Evolutionary conservation across 2,329 filamentous ascomycete species (phyloP).

Genomic region (Emmonsiellopsis sp.): DNA sequence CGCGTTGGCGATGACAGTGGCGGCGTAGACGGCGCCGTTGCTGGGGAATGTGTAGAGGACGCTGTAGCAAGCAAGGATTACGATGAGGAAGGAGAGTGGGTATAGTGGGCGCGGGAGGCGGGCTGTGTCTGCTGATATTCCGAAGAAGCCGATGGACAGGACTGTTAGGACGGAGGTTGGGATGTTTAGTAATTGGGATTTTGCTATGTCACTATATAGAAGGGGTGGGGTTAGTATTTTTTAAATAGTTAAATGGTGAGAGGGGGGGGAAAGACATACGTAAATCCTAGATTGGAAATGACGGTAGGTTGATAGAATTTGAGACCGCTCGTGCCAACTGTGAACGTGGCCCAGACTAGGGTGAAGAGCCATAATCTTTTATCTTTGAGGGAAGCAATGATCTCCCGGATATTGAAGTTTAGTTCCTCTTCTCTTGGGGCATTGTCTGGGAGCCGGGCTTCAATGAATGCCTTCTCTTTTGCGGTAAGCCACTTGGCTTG

Average conservation of each 20-base stretch:
- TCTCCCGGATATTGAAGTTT: slow-evolving; percentile 33
- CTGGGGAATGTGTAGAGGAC: slow-evolving; percentile 40
- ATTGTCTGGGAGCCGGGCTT: slow-evolving; percentile 37
- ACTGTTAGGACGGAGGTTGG: slow-evolving; percentile 37
- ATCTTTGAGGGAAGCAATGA: slow-evolving; percentile 32
- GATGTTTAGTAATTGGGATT: slow-evolving; percentile 42
- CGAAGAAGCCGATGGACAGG: slow-evolving; percentile 35
- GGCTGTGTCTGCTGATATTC: slow-evolving; percentile 36
- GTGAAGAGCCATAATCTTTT: slow-evolving; percentile 39
- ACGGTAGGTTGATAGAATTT: too few relatives aligned
- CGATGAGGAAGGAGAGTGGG: slow-evolving; percentile 34
- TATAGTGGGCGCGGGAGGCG: slow-evolving; percentile 37
- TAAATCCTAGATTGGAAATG: too few relatives aligned
- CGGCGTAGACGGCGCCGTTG: slow-evolving; percentile 40
- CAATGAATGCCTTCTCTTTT: slow-evolving; percentile 41
- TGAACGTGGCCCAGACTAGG: slow-evolving; percentile 39
- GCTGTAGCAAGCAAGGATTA: slow-evolving; percentile 39
- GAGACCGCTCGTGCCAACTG: slow-evolving; percentile 37
- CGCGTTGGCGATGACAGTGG: slow-evolving; percentile 37
- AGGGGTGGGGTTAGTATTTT: too few relatives aligned
- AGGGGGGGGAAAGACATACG: too few relatives aligned
- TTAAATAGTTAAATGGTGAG: too few relatives aligned
- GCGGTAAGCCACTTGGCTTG: slow-evolving; percentile 39
- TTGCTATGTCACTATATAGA: slow-evolving; percentile 38
- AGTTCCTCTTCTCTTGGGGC: slow-evolving; percentile 32